Conservation (phyloP, 2,329 filamentous ascomycete species). For the Bipolaris oryzae region DNA sequence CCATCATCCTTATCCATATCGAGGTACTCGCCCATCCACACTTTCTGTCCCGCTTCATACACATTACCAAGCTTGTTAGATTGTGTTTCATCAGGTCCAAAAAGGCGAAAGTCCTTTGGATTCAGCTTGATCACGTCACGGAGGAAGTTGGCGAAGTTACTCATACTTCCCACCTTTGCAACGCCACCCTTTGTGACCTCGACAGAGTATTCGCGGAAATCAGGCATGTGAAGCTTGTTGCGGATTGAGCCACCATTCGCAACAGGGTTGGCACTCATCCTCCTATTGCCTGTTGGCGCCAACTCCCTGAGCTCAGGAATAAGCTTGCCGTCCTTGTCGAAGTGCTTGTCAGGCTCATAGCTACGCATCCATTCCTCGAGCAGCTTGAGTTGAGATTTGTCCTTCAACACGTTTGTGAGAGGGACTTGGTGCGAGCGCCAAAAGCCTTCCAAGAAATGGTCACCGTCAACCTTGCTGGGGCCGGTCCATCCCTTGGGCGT, state of each 20-base stretch:
- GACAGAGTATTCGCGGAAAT: constrained; percentile 72
- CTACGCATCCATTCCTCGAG: constrained; percentile 79
- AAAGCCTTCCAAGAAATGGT: constrained; percentile 75
- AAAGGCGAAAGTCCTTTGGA: constrained; percentile 71
- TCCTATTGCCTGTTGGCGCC: constrained; percentile 67
- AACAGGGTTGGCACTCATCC: constrained; percentile 80
- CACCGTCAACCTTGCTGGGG: constrained; percentile 69
- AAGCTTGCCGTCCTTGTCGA: constrained; percentile 68
- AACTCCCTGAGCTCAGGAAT: constrained; percentile 67
- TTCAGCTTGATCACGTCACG: constrained; percentile 71
- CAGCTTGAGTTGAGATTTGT: constrained; percentile 68
- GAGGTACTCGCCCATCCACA: constrained; percentile 80
- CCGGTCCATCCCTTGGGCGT: constrained; percentile 82
- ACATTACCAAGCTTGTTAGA: constrained; percentile 77
- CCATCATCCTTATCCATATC: constrained; percentile 77
- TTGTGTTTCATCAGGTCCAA: constrained; percentile 80
- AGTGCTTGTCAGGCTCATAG: constrained; percentile 75
- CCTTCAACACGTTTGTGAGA: constrained; percentile 70
- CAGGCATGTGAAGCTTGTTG: constrained; percentile 70
- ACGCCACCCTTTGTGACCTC: constrained; percentile 66
- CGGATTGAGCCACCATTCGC: constrained; percentile 72
- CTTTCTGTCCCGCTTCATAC: constrained; percentile 77
- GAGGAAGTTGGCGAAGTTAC: constrained; percentile 70
- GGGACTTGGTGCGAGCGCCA: constrained; percentile 82
- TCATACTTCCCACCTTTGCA: constrained; percentile 67